These are phyloP conservation scores for Populus hybrid DNA, from an alignment of 441 rosid species.

Conservation along the genomic window DNA sequence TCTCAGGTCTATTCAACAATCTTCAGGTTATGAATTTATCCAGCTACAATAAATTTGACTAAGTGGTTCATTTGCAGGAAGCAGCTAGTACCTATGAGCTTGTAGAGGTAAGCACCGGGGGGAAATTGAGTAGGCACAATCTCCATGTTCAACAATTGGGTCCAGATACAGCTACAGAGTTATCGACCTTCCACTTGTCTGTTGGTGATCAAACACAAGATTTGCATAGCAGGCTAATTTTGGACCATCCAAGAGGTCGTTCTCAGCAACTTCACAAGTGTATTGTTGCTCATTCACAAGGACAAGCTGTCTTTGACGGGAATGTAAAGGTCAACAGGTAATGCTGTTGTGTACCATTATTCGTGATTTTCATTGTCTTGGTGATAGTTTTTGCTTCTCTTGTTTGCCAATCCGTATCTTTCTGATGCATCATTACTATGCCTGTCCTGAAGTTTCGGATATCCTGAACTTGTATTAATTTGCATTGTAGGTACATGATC, in stretches of 20 bases:
- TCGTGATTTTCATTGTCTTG: neutral
- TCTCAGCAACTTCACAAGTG: conserved; percentile 87
- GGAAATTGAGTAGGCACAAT: conserved; percentile 84
- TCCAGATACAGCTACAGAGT: conserved; percentile 66
- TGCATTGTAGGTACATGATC: neutral
- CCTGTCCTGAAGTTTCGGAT: neutral
- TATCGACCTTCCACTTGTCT: conserved; percentile 74
- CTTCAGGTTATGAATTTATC: neutral
- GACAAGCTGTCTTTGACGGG: conserved; percentile 94
- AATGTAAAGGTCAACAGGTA: conserved; percentile 85
- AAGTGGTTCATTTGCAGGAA: conserved; percentile 43
- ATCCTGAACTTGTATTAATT: neutral
- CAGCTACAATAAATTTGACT: neutral
- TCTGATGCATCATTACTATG: neutral
- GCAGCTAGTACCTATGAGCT: conserved; percentile 69
- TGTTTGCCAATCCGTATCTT: neutral
- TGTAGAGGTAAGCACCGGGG: conserved; percentile 87
- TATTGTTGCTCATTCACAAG: conserved; percentile 79
- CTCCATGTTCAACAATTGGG: conserved; percentile 85
- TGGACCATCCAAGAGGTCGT: conserved; percentile 87
- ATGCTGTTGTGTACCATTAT: neutral
- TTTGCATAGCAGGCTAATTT: conserved; percentile 69
- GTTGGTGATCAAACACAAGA: conserved; percentile 71
- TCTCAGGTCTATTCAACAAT: neutral
- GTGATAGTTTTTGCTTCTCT: neutral